These are phyloP conservation scores for Alternaria conjuncta DNA, from an alignment of 2,329 filamentous ascomycete genomes.

Conservation along the genomic window DNA sequence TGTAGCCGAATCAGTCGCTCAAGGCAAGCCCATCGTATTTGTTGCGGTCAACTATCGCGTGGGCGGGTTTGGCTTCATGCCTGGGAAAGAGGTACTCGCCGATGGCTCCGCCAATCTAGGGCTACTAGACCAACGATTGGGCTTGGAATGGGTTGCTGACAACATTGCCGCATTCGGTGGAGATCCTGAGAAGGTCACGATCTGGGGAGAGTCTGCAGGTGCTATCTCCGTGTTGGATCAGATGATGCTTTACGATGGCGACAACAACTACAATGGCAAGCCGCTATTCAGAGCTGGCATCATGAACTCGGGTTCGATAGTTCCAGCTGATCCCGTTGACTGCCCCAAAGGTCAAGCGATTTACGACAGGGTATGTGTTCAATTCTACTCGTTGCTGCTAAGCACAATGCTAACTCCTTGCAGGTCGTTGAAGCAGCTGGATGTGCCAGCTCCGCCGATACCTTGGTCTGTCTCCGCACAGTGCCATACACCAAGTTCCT, in stretches of 20 bases:
- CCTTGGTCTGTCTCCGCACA: slow-evolving; percentile 57
- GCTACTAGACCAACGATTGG: slow-evolving; percentile 74
- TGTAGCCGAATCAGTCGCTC: slow-evolving; percentile 50
- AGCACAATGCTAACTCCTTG: slow-evolving; percentile 62
- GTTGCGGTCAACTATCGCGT: slow-evolving; percentile 81
- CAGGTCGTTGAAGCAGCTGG: slow-evolving; percentile 55
- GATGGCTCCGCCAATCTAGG: slow-evolving; percentile 75
- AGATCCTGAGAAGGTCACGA: slow-evolving; percentile 77
- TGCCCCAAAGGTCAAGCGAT: slow-evolving; percentile 69
- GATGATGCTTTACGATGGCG: slow-evolving; percentile 74
- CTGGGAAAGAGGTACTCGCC: slow-evolving; percentile 69
- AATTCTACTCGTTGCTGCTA: not conserved
- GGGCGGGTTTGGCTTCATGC: slow-evolving; percentile 76
- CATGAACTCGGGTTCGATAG: slow-evolving; percentile 62
- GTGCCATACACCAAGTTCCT: slow-evolving; percentile 59
- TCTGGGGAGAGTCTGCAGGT: slow-evolving; percentile 70
- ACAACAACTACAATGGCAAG: slow-evolving; percentile 76
- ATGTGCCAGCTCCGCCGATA: slow-evolving; percentile 52
- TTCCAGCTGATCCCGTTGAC: slow-evolving; percentile 63
- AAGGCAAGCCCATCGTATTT: slow-evolving; percentile 72
- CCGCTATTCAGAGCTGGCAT: slow-evolving; percentile 77
- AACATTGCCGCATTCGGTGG: slow-evolving; percentile 81
- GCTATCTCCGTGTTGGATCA: slow-evolving; percentile 76
- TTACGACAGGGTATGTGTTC: slow-evolving; percentile 52
- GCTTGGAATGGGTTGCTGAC: slow-evolving; percentile 76